Evolutionary conservation across 768 basidiomycete genomes (phyloP), one percentile per base, ranked within the genome.

Genomic region (Xerocomus brunneocitrinus): DNA sequence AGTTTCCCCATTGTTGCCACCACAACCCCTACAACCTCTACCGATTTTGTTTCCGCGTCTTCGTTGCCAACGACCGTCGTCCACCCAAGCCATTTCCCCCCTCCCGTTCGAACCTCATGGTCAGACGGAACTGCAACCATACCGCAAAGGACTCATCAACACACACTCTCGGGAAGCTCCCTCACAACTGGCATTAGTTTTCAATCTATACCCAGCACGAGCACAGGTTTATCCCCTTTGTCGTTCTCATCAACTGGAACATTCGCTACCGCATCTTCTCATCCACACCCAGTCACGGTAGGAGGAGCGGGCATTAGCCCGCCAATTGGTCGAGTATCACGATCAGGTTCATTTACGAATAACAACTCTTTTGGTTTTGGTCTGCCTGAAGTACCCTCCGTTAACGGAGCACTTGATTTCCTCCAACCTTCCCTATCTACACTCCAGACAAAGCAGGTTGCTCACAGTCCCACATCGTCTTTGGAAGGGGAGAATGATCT

Each of bases 311-410:
- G 66, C 7, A 70, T 69, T 40, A 71, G 65, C 38, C 67, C 69
- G 3, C 67, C 71, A 30, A 71, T 81, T 49, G 81, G 82, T 31
- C 72, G 81, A 53, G 76, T 83, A 72, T 79, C 79, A 39, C 76
- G 81, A 42, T 82, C 82, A 25, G 77, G 80, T 48, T 83, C 82
- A 24, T 73, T 83, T 53, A 79, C 73, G 44, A 77, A 74, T 31
- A 64, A 73, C 53, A 78, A 71, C 54, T 56, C 72, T 4, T 76
- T 75, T 59, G 51, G 67, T 10, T 76, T 73, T 54, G 65, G 69
- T 68, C 61, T 70, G n/a, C 60, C 70, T 25, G 62, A 67, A 40
- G 59, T 68, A 16, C 58, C 66, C n/a, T 39, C 61, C 24, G 54
- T 40, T n/a, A 49, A 55, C 13, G 66, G 59, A 8, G 64, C 69